Conservation (phyloP, 1,139 yeast genomes). For the Arxiozyma slooffiae region DNA sequence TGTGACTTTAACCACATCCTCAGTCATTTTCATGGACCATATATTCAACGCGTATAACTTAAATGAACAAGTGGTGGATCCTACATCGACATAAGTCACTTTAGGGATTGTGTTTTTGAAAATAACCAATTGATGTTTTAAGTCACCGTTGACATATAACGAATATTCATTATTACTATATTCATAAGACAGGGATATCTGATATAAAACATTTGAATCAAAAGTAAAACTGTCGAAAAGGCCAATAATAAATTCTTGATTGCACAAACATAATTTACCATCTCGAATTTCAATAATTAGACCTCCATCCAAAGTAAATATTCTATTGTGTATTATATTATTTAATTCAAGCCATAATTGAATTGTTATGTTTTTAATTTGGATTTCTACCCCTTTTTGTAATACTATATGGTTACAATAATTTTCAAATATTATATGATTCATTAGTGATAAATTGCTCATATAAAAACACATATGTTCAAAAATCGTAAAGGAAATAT, state of each 20-base stretch:
- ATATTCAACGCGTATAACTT: conserved; percentile 16
- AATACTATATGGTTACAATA: conserved; percentile 9
- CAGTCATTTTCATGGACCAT: conserved; percentile 7
- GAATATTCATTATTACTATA: conserved; percentile 8
- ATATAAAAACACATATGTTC: conserved; percentile 13
- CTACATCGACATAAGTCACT: conserved; percentile 16
- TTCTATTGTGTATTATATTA: conserved; percentile 20
- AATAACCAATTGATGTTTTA: conserved; percentile 15
- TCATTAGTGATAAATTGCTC: conserved; percentile 14
- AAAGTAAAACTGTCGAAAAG: conserved; percentile 24
- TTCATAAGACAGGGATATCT: conserved; percentile 12
- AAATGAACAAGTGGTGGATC: conserved; percentile 26
- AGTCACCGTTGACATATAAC: conserved; percentile 19
- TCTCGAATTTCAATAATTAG: conserved; percentile 24
- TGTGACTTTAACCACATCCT: conserved; percentile 8
- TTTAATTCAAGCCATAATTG: conserved; percentile 19
- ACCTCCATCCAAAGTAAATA: conserved; percentile 18
- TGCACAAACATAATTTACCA: conserved; percentile 21
- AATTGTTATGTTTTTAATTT: conserved; percentile 10
- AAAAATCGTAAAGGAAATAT: conserved; percentile 9
- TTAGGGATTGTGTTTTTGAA: conserved; percentile 6
- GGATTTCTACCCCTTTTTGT: background rate
- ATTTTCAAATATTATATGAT: conserved; percentile 21
- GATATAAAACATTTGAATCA: conserved; percentile 15
- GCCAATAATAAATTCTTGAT: conserved; percentile 24